Percentiles rank a stretch among this genome's conserved stretches.
Evolutionary conservation across 176 grass and related monocot species (phyloP).

Genomic region (Paspalum vaginatum): DNA sequence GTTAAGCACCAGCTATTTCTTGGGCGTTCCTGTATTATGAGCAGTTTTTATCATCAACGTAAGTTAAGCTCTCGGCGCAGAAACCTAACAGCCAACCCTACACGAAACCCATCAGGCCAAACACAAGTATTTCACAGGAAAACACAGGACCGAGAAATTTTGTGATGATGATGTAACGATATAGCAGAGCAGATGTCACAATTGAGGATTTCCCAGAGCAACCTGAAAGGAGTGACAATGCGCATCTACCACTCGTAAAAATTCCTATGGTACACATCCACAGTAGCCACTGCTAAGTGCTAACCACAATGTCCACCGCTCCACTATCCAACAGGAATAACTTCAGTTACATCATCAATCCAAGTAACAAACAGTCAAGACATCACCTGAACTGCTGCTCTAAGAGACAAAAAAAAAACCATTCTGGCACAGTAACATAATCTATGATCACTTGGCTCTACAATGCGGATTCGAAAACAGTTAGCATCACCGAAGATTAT

Average conservation of each 20-base stretch:
- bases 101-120: too few species aligned
- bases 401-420: conserved; percentile 34
- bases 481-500: conserved; percentile 20
- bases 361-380: conserved; percentile 18
- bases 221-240: not conserved
- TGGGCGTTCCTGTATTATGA: too few species aligned
- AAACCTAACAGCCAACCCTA: too few species aligned
- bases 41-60: too few species aligned
- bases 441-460: conserved; percentile 5
- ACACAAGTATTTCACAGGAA: too few species aligned
- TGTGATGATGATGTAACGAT: not conserved
- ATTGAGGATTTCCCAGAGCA: not conserved
- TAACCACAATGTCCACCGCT: not conserved
- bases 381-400: not conserved
- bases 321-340: conserved; percentile 29
- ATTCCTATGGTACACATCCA: conserved; percentile 23
- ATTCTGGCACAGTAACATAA: conserved; percentile 10
- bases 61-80: too few species aligned
- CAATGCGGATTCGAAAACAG: not conserved
- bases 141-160: too few species aligned
- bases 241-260: not conserved
- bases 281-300: not conserved
- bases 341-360: conserved; percentile 17
- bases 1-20: too few species aligned
- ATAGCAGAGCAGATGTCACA: not conserved